Base-by-base conservation (phyloP, 208 protist species). In the Naegleria gruberi region DNA sequence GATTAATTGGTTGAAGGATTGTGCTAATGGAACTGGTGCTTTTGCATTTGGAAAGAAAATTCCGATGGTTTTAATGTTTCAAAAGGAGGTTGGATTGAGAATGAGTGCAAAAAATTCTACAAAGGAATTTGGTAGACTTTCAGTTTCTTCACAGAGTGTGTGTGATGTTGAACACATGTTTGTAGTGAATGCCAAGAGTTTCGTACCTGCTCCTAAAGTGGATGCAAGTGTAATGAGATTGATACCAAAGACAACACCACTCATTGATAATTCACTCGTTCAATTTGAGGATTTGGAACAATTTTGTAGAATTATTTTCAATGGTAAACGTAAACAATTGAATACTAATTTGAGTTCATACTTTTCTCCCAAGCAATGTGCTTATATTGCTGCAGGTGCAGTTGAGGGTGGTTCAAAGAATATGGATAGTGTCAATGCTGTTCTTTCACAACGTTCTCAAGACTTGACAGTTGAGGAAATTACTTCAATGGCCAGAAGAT, bases 51-150 rank as follows among this genome's bases (percentile, higher is more conserved):
- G 95, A 23, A 30, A n/a, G 1, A 94, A 95, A 26, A 95, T 97
- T 43, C 95, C 94, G 5, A 51, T 97, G 34, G 94, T 96, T 91
- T 90, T 97, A 74, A 97, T 97, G 90, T 95, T 95, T 34, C 95
- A 97, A 89, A 94, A 95, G 89, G 95, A 97, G 89, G 92, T 97
- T 4, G 96, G 95, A 8, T 93, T 96, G 23, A 95, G 95, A 84
- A 94, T 97, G 37, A 91, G 92, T 41, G 96, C 96, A 85, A 90
- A 93, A 4, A 89, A 95, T 34, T 94, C 95, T 2, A 94, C 94
- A 1, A 93, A 96, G 6, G 91, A 96, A 89, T 97, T 96, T 92
- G 95, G 94, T 43, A 92, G 94, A 15, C 92, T 97, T 4, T 96
- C 95, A 6, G 93, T 97, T 7, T 89, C 96, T 65, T 93, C 90